Evolutionary conservation across 305 asterid genomes (phyloP), one percentile per base, ranked within the genome.

Genomic region (Solanum hybrid): DNA sequence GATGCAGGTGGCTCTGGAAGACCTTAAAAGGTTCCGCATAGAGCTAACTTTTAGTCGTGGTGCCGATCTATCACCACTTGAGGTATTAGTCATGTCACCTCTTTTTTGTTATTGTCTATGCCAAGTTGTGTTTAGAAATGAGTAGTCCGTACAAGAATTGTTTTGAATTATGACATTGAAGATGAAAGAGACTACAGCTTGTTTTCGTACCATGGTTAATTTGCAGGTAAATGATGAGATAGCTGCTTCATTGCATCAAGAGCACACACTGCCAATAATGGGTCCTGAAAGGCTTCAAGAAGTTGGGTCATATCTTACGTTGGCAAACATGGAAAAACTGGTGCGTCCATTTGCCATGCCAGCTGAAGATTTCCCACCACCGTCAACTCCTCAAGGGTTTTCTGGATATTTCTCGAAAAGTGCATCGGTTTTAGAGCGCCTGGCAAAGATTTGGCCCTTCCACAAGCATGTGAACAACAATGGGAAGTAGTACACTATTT

Each of bases 211-310:
- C 88, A 84, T 57, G 22, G 87, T 89, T 42, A 67, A 77, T 88
- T 85, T 86, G 92, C 95, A 97, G 99, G 93, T 91, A 88, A 91
- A 96, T 28, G 98, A 95, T 67, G 91, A 94, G 31, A 97, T 94
- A 89, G 98, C 97, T 14, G 93, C 94, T 33, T 92, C 98, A 11
- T 92, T 94, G 94, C 99, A 93, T 82, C 99, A 95, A 78, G 99
- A 97, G 94, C 99, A 97, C 94, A 97, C 98, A 0, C 87, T 97
- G 92, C 98, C 99, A 26, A 97, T 97, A 90, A 97, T 95, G 95
- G 99, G 99, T 8, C 99, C 99, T 0, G 99, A 97, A 93, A 94
- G 99, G 92, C 94, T 97, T 92, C 99, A 97, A 92, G 99, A 97
- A 92, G 91, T 95, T 6, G 98, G 97, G 40, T 95, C 99, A 36